Conservation (phyloP, 2,329 filamentous ascomycete species). For the Thelonectria blattea region DNA sequence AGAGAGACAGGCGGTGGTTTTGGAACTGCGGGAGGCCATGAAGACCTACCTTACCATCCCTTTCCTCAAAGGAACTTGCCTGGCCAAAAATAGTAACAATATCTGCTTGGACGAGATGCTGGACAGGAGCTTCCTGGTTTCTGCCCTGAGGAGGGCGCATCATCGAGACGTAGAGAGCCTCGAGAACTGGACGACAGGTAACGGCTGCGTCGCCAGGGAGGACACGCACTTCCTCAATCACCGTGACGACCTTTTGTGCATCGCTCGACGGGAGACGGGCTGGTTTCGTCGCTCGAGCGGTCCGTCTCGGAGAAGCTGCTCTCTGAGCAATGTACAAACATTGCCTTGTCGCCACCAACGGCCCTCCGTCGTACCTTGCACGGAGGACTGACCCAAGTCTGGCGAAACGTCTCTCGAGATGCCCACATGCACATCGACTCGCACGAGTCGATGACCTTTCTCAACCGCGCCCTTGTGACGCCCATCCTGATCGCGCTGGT, state of each 20-base stretch:
- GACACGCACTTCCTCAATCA: neutral
- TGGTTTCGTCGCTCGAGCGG: neutral
- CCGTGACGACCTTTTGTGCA: neutral
- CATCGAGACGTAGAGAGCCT: neutral
- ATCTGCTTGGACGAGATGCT: neutral
- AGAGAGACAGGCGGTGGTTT: neutral
- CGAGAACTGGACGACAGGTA: neutral
- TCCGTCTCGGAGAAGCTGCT: conserved; percentile 1
- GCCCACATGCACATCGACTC: neutral
- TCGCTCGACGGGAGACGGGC: neutral
- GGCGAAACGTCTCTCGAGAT: neutral
- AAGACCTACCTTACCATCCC: neutral
- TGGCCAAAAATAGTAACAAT: neutral
- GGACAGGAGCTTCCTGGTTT: neutral
- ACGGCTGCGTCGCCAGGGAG: neutral
- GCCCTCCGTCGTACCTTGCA: too few relatives aligned
- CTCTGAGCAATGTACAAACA: neutral
- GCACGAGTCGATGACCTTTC: neutral
- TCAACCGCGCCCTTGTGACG: neutral
- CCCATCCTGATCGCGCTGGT: neutral
- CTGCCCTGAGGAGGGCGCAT: neutral
- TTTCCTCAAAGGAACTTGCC: too few relatives aligned
- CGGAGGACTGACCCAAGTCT: neutral
- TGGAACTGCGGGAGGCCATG: conserved; percentile 11
- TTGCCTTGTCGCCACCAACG: too few relatives aligned